These are phyloP conservation scores for Marasmius sp. DNA, from an alignment of 1,284 basidiomycete genomes.

Conservation along the genomic window DNA sequence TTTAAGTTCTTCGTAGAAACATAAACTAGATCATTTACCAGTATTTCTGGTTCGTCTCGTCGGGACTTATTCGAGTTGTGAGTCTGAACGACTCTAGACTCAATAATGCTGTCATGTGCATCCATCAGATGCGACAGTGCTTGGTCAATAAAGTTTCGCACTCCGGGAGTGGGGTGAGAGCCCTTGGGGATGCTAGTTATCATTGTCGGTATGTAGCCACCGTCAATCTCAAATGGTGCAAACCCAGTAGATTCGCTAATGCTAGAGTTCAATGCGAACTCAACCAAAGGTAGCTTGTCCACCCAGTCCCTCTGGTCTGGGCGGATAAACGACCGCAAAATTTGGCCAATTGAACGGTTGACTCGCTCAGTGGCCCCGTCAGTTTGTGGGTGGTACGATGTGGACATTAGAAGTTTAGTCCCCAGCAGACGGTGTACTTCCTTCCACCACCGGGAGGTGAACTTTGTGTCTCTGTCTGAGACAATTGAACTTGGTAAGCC, in stretches of 20 bases:
- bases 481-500: constrained; percentile 23
- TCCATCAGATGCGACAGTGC: constrained; percentile 15
- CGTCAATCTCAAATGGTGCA: constrained; percentile 36
- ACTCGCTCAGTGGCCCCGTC: constrained; percentile 21
- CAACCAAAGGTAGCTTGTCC: constrained; percentile 25
- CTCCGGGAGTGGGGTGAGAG: background rate
- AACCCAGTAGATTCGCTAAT: constrained; percentile 29
- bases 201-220: constrained; percentile 16
- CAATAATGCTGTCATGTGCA: constrained; percentile 31
- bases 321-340: constrained; percentile 23
- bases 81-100: constrained; percentile 23
- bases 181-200: background rate
- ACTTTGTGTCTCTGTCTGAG: constrained; percentile 25
- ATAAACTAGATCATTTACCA: constrained; percentile 7
- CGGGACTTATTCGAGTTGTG: constrained; percentile 22
- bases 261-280: constrained; percentile 16
- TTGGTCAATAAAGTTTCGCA: background rate
- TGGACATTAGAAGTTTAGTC: constrained; percentile 9
- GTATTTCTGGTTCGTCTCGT: constrained; percentile 3
- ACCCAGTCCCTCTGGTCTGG: constrained; percentile 36
- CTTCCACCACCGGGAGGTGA: constrained; percentile 26
- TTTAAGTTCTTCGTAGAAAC: constrained; percentile 28
- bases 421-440: constrained; percentile 26
- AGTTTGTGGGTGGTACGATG: background rate
- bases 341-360: constrained; percentile 24